phyloP scores from a whole-genome alignment of 805 yeast species.

The Saccharomycodes ludwigii region DNA sequence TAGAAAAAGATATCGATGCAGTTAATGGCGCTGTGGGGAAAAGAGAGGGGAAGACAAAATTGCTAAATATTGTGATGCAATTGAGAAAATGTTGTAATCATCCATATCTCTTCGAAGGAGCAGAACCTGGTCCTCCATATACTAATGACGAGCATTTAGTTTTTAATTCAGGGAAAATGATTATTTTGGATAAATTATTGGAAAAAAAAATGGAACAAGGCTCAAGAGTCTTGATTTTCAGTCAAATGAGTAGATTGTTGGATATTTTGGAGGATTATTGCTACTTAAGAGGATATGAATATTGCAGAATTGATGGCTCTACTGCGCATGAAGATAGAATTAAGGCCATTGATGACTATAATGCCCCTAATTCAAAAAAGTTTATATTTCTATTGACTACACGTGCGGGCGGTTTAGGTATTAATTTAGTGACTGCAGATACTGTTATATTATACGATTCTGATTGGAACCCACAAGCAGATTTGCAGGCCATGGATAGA shows the following conservation, averaged over 20 bases:
- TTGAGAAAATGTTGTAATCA: conserved; percentile 93
- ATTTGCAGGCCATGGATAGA: conserved; percentile 95
- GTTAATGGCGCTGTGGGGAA: conserved; percentile 94
- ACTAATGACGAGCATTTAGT: conserved; percentile 92
- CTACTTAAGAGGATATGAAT: conserved; percentile 66
- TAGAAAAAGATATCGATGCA: conserved; percentile 91
- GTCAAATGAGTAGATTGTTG: conserved; percentile 84
- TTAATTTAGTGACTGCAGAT: conserved; percentile 85
- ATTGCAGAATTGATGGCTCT: conserved; percentile 88
- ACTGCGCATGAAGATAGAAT: conserved; percentile 90
- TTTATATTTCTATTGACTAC: conserved; percentile 82
- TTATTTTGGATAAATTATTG: conserved; percentile 72
- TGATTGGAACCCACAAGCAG: conserved; percentile 98
- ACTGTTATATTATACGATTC: conserved; percentile 81
- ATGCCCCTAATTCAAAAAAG: conserved; percentile 67
- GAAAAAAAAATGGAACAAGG: conserved; percentile 63
- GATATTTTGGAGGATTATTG: conserved; percentile 93
- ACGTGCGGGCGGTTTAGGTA: conserved; percentile 95
- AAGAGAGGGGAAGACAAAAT: conserved; percentile 82
- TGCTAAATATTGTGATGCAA: conserved; percentile 93
- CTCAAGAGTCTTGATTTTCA: conserved; percentile 80
- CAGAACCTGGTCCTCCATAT: conserved; percentile 96
- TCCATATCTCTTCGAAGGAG: conserved; percentile 96
- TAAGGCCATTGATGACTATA: conserved; percentile 84
- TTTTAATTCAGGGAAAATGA: conserved; percentile 84